A percentile compares a stretch with the other conserved stretches of the same genome.
phyloP scores from a whole-genome alignment of 495 filamentous ascomycete genomes.

The Daldinia childiae region DNA sequence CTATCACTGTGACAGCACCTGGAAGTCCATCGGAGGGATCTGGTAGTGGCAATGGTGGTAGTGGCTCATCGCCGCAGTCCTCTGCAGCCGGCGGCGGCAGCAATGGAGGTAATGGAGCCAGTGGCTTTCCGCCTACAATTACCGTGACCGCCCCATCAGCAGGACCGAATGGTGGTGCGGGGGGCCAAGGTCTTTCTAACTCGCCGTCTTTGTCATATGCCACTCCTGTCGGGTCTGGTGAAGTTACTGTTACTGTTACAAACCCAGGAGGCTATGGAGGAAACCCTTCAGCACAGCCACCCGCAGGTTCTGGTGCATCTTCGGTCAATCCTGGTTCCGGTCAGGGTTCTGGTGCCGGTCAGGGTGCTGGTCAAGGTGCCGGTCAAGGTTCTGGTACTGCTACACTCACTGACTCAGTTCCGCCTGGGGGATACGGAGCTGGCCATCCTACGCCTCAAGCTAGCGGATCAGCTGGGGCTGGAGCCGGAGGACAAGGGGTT shows the following conservation, averaged over 20 bases:
- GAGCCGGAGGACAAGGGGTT: conserved; percentile 12
- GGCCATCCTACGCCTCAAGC: conserved; percentile 32
- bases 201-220: background rate
- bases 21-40: conserved; percentile 14
- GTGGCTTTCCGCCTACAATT: conserved; percentile 24
- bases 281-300: conserved; percentile 14
- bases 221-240: conserved; percentile 14
- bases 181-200: conserved; percentile 33
- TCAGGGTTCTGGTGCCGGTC: conserved; percentile 23
- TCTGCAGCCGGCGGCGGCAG: conserved; percentile 3
- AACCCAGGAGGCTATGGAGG: conserved; percentile 29
- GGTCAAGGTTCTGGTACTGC: conserved; percentile 16
- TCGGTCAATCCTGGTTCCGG: conserved; percentile 13
- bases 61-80: conserved; percentile 1
- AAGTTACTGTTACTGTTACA: conserved; percentile 27
- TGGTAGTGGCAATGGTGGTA: conserved; percentile 24
- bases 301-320: conserved; percentile 21
- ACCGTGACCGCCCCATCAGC: conserved; percentile 27
- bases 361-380: conserved; percentile 1
- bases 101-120: conserved; percentile 26
- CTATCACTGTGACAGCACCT: conserved; percentile 25
- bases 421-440: conserved; percentile 35
- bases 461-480: conserved; percentile 1
- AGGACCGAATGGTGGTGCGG: conserved; percentile 27
- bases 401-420: conserved; percentile 24